Conservation (phyloP, 805 yeast species). For the Monosporozyma aquatica region DNA sequence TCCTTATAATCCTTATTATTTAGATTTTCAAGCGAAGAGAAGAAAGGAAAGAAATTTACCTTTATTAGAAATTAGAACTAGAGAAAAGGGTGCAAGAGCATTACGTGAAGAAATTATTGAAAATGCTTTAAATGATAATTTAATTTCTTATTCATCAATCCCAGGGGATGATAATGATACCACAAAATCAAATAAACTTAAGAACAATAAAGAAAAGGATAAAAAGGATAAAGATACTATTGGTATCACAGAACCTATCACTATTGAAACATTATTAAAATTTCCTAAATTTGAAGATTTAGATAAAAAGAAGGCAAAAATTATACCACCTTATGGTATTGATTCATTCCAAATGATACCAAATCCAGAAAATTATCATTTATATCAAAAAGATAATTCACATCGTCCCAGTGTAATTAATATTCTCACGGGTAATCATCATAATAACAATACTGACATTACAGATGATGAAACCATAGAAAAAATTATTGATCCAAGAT, state of each 20-base stretch:
- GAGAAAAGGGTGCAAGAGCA: constrained; percentile 38
- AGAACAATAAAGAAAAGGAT: no score
- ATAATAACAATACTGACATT: no score
- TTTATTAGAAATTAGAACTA: constrained; percentile 58
- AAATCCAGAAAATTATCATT: constrained; percentile 10
- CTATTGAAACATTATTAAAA: constrained; percentile 23
- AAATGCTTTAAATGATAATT: constrained; percentile 49
- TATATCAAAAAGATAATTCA: neutral
- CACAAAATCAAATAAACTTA: no score
- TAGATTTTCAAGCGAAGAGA: constrained; percentile 29
- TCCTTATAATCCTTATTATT: constrained; percentile 29
- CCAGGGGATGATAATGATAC: neutral
- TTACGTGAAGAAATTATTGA: constrained; percentile 51
- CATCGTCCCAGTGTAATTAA: constrained; percentile 16
- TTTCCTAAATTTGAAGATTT: constrained; percentile 28
- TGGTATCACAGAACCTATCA: constrained; percentile 23
- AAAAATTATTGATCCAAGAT: constrained; percentile 4
- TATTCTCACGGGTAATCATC: constrained; percentile 12
- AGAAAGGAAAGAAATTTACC: constrained; percentile 46
- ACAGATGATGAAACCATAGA: neutral
- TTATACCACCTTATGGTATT: constrained; percentile 30
- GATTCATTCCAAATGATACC: constrained; percentile 20
- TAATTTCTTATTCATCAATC: constrained; percentile 42
- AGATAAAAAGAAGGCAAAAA: constrained; percentile 20
- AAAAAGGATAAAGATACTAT: constrained; percentile 10